Evolutionary conservation across 1,284 basidiomycete genomes (phyloP), one percentile per base, ranked within the genome.

Genomic region (Rugosomyces carneus): DNA sequence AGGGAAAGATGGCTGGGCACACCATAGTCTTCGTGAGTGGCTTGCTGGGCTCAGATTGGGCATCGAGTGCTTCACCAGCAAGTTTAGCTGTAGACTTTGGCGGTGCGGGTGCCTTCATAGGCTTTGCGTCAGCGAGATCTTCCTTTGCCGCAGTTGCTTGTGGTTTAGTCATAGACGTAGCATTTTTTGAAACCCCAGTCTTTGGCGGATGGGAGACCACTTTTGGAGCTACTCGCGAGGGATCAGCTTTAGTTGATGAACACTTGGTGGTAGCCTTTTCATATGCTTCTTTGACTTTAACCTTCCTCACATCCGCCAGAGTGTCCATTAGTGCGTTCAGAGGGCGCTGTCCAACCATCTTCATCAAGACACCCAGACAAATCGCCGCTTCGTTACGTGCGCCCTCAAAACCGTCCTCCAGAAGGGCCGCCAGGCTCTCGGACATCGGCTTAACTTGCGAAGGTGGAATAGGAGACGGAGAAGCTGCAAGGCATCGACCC

Each of bases 281-380:
- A 56, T 81, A 93, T 7, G 90, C 90, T 60, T 98, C 96, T 66
- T 90, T 94, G 47, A 99, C 89, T 66, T 99, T 99, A 4, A 72
- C 77, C 67, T 93, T 95, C 54, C 94, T 78, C 31, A 97, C 75
- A 57, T 98, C 94, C 26, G 92, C 84, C 44, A 99, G 72, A 20
- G 77, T 72, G 52, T 98, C 95, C 70, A 98, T 79, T 27, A 90
- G 75, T 0, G 89, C 88, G 61, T 89, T 93, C 52, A 99, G 78
- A 9, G 89, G 84, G 21, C 96, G 75, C 64, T 99, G 95, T 19
- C 96, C 96, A 10, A 99, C 81, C 74, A 99, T 93, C 73, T 93
- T 97, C 90, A 96, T 95, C 54, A 99, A 69, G 0, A 85, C 89
- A 7, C 95, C 96, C 24, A 99, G 72, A 56, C 86, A 90, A 29